Conservation (phyloP, 768 basidiomycete genomes). For the Mycena haematopus region DNA sequence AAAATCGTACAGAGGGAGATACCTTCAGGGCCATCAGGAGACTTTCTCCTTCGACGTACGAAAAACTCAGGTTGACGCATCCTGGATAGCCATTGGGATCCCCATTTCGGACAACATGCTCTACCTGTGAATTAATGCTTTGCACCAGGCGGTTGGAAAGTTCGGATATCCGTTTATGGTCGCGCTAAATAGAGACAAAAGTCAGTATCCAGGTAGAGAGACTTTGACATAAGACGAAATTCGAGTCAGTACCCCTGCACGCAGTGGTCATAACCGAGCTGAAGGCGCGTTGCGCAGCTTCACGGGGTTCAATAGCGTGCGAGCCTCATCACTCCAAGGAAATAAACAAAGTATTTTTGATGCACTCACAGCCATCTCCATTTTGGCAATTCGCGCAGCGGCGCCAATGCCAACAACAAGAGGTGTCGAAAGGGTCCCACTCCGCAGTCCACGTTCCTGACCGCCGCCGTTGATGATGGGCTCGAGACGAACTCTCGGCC, state of each 20-base stretch:
- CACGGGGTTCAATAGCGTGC: slow-evolving; percentile 58
- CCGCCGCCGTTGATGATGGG: slow-evolving; percentile 96
- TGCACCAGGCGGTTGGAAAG: slow-evolving; percentile 84
- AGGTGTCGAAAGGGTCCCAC: slow-evolving; percentile 91
- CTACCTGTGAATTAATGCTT: slow-evolving; percentile 83
- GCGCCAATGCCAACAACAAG: slow-evolving; percentile 94
- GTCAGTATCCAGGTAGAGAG: slow-evolving; percentile 19
- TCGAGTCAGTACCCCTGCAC: slow-evolving; percentile 95
- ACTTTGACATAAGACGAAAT: slow-evolving; percentile 7
- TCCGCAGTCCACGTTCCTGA: slow-evolving; percentile 93
- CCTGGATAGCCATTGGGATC: slow-evolving; percentile 92
- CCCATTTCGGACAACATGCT: slow-evolving; percentile 93
- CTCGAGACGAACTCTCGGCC: slow-evolving; percentile 92
- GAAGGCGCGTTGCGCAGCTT: slow-evolving; percentile 40
- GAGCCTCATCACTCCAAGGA: slow-evolving; percentile 50
- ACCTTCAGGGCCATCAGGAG: slow-evolving; percentile 98
- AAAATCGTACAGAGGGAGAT: slow-evolving; percentile 23
- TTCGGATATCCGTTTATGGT: slow-evolving; percentile 73
- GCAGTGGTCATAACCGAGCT: slow-evolving; percentile 64
- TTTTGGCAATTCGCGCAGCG: slow-evolving; percentile 89
- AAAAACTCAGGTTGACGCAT: slow-evolving; percentile 94
- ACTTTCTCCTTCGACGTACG: slow-evolving; percentile 97
- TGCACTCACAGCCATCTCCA: slow-evolving; percentile 88
- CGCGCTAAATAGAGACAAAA: slow-evolving; percentile 59
- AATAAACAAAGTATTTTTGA: slow-evolving; percentile 1